Evolutionary conservation across 2,329 filamentous ascomycete species (phyloP).

Genomic region (Botrytis deweyae): DNA sequence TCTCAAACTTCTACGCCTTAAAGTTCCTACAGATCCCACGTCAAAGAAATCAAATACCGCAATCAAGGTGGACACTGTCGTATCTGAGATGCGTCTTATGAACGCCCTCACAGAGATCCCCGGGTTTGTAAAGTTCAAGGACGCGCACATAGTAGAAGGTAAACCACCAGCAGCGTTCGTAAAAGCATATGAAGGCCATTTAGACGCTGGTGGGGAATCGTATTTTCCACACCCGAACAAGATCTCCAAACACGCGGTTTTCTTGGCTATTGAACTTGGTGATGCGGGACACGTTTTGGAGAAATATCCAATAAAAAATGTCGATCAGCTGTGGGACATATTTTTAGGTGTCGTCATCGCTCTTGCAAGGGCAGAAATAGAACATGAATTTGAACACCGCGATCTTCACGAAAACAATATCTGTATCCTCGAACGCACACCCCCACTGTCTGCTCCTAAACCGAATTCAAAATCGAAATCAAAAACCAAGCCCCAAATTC

Average conservation of each 20-base stretch:
- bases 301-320: conserved; percentile 51
- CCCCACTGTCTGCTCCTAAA: background rate
- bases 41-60: conserved; percentile 30
- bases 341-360: conserved; percentile 61
- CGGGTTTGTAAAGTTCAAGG: conserved; percentile 66
- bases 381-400: conserved; percentile 63
- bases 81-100: conserved; percentile 61
- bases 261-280: conserved; percentile 62
- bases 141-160: conserved; percentile 59
- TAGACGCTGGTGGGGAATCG: conserved; percentile 43
- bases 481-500: background rate
- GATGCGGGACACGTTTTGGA: conserved; percentile 62
- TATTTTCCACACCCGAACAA: conserved; percentile 60
- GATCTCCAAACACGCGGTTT: conserved; percentile 57
- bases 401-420: conserved; percentile 66
- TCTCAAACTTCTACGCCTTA: conserved; percentile 62
- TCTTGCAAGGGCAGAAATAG: conserved; percentile 57
- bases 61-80: conserved; percentile 47
- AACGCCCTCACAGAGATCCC: conserved; percentile 64
- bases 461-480: background rate
- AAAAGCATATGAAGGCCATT: conserved; percentile 47
- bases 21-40: conserved; percentile 33
- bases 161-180: conserved; percentile 53
- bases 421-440: conserved; percentile 46
- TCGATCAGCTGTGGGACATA: conserved; percentile 61